phyloP scores from a whole-genome alignment of 331 rosid species.

The Arachis monticola region DNA sequence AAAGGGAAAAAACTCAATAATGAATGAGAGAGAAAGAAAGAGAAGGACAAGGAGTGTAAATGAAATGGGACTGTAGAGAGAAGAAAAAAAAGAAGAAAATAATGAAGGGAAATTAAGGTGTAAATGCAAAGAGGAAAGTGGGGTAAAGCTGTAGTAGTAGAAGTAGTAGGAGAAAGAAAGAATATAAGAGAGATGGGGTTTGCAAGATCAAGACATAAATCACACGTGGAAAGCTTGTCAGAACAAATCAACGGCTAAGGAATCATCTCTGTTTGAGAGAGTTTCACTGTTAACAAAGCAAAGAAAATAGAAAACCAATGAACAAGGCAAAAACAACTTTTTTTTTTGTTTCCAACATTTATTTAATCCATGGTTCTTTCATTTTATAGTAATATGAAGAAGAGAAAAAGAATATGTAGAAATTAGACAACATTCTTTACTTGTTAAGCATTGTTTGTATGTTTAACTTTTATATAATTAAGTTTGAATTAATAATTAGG shows the following conservation, averaged over 20 bases:
- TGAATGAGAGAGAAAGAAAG: slow-evolving; percentile 43
- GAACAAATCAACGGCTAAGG: slow-evolving; percentile 54
- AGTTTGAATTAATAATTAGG: background rate
- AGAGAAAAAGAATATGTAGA: too few relatives aligned
- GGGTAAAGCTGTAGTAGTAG: slow-evolving; percentile 47
- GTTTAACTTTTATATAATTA: background rate
- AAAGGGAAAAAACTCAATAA: slow-evolving; percentile 40
- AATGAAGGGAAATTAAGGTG: slow-evolving; percentile 33
- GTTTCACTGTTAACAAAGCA: slow-evolving; percentile 23
- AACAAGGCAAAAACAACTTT: background rate
- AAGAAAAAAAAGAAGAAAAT: slow-evolving; percentile 12
- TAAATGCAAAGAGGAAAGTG: slow-evolving; percentile 42
- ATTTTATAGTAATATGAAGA: background rate
- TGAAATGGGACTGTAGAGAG: background rate
- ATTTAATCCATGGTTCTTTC: background rate
- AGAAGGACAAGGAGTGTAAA: slow-evolving; percentile 25
- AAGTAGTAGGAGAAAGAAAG: slow-evolving; percentile 1
- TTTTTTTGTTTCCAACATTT: background rate
- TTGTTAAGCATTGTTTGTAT: background rate
- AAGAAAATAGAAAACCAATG: slow-evolving; percentile 30
- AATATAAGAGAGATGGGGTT: slow-evolving; percentile 37
- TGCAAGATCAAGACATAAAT: slow-evolving; percentile 45
- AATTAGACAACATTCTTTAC: too few relatives aligned
- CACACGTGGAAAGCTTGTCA: slow-evolving; percentile 66
- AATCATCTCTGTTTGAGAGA: slow-evolving; percentile 21